Percentiles rank a stretch among this genome's conserved stretches.
Conservation (phyloP, 306 rosid species). For the Vicia sativa region DNA sequence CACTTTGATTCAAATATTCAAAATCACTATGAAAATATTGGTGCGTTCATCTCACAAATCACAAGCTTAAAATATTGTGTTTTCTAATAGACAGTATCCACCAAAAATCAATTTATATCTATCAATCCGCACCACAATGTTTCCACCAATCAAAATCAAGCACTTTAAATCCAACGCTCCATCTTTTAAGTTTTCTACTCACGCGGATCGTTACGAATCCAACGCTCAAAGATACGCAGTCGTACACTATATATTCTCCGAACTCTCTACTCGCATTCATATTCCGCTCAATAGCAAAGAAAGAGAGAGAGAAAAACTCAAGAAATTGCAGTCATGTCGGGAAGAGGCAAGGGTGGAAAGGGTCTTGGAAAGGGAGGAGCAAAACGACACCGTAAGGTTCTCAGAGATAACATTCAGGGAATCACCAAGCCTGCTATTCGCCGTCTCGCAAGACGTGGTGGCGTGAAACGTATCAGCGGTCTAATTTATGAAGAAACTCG, state of each 20-base stretch:
- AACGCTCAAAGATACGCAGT: background rate
- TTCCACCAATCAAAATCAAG: conserved; percentile 41
- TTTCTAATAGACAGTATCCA: too few species aligned
- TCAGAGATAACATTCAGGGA: too few species aligned
- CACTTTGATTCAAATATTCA: too few species aligned
- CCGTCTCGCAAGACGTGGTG: conserved; percentile 58
- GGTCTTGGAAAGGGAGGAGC: too few species aligned
- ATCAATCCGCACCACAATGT: background rate
- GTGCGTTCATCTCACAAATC: background rate
- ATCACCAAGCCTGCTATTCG: conserved; percentile 52
- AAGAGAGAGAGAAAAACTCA: conserved; percentile 55
- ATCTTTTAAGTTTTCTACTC: background rate
- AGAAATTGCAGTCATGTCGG: background rate
- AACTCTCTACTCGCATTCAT: background rate
- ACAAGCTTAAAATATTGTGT: conserved; percentile 3
- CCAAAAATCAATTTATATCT: background rate
- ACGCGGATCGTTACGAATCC: conserved; percentile 40
- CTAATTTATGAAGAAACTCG: conserved; percentile 40
- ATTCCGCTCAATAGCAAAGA: conserved; percentile 28
- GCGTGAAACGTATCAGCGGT: conserved; percentile 61
- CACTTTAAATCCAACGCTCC: conserved; percentile 39
- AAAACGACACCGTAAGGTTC: too few species aligned
- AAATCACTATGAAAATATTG: background rate
- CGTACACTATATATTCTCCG: background rate
- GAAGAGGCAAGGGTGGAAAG: too few species aligned